These are phyloP conservation scores for Halophytophthora polymorphica DNA, from an alignment of 352 stramenopile species.

Conservation along the genomic window DNA sequence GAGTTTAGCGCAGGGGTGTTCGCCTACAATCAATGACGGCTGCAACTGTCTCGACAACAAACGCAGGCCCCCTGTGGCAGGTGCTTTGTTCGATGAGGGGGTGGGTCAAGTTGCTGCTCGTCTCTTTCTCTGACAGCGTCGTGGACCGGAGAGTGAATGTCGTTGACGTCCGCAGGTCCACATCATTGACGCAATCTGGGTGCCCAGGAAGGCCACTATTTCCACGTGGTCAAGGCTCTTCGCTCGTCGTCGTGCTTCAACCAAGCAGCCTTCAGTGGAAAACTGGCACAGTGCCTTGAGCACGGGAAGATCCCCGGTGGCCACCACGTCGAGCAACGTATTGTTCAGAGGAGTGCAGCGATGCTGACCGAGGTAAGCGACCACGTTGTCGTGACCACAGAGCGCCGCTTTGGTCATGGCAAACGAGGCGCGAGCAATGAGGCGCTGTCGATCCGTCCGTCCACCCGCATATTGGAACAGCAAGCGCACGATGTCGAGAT, in stretches of 20 bases:
- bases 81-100: too few species aligned
- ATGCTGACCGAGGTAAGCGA: conserved; percentile 19
- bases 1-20: too few species aligned
- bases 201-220: conserved; percentile 18
- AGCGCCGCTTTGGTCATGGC: conserved; percentile 26
- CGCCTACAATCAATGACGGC: too few species aligned
- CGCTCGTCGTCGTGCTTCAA: conserved; percentile 23
- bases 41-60: too few species aligned
- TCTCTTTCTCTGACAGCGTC: conserved; percentile 22
- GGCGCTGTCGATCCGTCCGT: conserved; percentile 9
- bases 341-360: conserved; percentile 22
- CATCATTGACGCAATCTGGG: conserved; percentile 18
- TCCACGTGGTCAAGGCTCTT: conserved; percentile 17
- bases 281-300: conserved; percentile 27
- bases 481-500: conserved; percentile 45
- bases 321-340: conserved; percentile 28
- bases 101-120: background rate
- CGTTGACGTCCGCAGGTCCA: conserved; percentile 25
- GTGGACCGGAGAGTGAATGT: conserved; percentile 18
- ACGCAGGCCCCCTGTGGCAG: too few species aligned
- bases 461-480: conserved; percentile 30
- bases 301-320: conserved; percentile 19
- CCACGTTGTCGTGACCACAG: conserved; percentile 22
- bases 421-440: conserved; percentile 22
- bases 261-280: conserved; percentile 28